Evolutionary conservation across 768 basidiomycete genomes (phyloP).

Genomic region (Clavulina sp.): DNA sequence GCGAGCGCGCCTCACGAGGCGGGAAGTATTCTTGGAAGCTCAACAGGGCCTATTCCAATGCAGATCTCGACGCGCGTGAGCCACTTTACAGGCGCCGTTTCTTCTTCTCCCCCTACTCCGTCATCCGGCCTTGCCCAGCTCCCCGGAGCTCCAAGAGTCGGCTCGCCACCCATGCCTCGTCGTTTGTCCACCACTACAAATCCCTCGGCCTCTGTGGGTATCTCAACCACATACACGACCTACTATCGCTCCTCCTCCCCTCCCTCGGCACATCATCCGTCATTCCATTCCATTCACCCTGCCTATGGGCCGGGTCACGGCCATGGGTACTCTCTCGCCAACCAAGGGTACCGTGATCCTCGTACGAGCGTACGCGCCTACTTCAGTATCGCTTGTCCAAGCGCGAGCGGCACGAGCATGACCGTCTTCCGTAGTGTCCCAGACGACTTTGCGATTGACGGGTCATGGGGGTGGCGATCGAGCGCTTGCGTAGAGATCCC

Average conservation of each 20-base stretch:
- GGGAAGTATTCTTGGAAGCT: too few species aligned
- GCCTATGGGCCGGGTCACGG: slow-evolving; percentile 14
- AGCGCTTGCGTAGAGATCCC: slow-evolving; percentile 16
- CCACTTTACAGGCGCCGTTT: background rate
- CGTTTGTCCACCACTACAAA: slow-evolving; percentile 1
- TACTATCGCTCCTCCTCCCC: slow-evolving; percentile 9
- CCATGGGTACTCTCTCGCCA: slow-evolving; percentile 22
- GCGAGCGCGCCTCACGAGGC: too few species aligned
- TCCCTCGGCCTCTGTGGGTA: background rate
- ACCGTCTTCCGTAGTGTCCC: slow-evolving; percentile 76
- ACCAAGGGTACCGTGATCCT: slow-evolving; percentile 60
- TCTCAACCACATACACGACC: slow-evolving; percentile 8
- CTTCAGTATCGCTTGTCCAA: slow-evolving; percentile 70
- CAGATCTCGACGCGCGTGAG: background rate
- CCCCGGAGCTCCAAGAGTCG: background rate
- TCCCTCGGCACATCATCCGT: slow-evolving; percentile 14
- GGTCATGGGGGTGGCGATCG: slow-evolving; percentile 91
- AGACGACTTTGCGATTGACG: slow-evolving; percentile 65
- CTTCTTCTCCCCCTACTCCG: background rate
- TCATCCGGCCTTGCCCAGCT: background rate
- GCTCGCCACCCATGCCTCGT: slow-evolving; percentile 1
- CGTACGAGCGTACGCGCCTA: slow-evolving; percentile 56
- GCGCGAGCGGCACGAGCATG: slow-evolving; percentile 60
- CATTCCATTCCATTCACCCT: slow-evolving; percentile 16
- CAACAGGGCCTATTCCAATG: too few species aligned